These are phyloP conservation scores for Athelia sp. DNA, from an alignment of 1,284 basidiomycete species.

Conservation along the genomic window DNA sequence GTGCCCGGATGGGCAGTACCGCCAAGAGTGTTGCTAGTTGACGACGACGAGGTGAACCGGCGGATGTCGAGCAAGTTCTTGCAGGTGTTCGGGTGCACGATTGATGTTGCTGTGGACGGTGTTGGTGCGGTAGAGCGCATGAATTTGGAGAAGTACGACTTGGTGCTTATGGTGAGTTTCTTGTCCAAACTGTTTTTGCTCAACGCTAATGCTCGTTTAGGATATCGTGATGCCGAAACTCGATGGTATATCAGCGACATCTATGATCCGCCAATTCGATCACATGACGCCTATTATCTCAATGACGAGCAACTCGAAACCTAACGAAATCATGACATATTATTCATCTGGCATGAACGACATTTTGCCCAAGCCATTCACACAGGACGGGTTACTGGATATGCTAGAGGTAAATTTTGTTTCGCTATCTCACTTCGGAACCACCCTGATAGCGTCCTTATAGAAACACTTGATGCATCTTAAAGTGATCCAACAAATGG, in stretches of 20 bases:
- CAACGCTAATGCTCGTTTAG: conserved; percentile 29
- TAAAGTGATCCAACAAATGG: conserved; percentile 84
- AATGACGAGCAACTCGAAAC: conserved; percentile 93
- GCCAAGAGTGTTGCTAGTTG: conserved; percentile 86
- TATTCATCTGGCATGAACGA: conserved; percentile 94
- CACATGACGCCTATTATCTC: conserved; percentile 94
- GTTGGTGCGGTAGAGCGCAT: conserved; percentile 94
- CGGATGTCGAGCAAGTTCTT: conserved; percentile 89
- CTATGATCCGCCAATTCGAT: conserved; percentile 91
- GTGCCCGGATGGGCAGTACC: conserved; percentile 88
- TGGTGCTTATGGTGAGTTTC: conserved; percentile 84
- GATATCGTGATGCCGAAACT: conserved; percentile 95
- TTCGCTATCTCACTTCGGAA: background rate
- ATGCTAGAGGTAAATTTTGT: conserved; percentile 75
- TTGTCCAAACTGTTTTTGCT: background rate
- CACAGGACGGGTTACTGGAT: conserved; percentile 83
- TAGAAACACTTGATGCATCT: conserved; percentile 93
- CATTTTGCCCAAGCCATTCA: conserved; percentile 96
- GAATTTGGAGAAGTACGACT: conserved; percentile 92
- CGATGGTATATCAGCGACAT: conserved; percentile 88
- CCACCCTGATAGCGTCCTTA: background rate
- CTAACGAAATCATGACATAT: conserved; percentile 89
- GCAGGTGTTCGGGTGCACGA: conserved; percentile 92
- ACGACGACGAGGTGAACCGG: conserved; percentile 91
- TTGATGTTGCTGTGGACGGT: conserved; percentile 92